Evolutionary conservation across 345 rosid species (phyloP).

Genomic region (thale cress (Arabidopsis thaliana)): DNA sequence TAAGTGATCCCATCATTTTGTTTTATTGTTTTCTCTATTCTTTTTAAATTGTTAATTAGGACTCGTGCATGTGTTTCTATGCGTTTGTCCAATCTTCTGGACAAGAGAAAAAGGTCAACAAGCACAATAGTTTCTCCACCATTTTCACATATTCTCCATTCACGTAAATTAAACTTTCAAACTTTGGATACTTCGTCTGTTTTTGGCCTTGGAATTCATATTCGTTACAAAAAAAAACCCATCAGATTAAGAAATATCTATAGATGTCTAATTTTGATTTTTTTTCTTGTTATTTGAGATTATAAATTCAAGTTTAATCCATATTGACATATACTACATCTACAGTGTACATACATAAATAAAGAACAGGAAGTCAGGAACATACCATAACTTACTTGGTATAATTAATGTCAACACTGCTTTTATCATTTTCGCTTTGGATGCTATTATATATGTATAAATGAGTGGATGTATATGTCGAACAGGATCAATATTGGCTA

Average conservation of each 20-base stretch:
- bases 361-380: too few species aligned
- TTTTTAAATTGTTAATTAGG: conserved; percentile 24
- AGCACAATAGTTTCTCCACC: conserved; percentile 45
- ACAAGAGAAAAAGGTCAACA: conserved; percentile 42
- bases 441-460: not conserved
- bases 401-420: not conserved
- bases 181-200: conserved; percentile 9
- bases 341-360: too few species aligned
- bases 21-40: conserved; percentile 1
- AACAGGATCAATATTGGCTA: conserved; percentile 8
- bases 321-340: too few species aligned
- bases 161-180: conserved; percentile 23
- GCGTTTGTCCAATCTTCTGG: conserved; percentile 40
- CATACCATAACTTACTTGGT: too few species aligned
- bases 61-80: conserved; percentile 47
- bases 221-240: too few species aligned
- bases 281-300: not conserved
- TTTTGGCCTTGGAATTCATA: not conserved
- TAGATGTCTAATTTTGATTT: not conserved
- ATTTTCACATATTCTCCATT: conserved; percentile 30
- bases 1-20: conserved; percentile 44
- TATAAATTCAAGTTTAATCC: not conserved
- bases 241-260: not conserved
- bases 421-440: not conserved
- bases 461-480: conserved; percentile 32